Base-by-base conservation (phyloP, 768 basidiomycete genomes). In the Agrocybe praecox region DNA sequence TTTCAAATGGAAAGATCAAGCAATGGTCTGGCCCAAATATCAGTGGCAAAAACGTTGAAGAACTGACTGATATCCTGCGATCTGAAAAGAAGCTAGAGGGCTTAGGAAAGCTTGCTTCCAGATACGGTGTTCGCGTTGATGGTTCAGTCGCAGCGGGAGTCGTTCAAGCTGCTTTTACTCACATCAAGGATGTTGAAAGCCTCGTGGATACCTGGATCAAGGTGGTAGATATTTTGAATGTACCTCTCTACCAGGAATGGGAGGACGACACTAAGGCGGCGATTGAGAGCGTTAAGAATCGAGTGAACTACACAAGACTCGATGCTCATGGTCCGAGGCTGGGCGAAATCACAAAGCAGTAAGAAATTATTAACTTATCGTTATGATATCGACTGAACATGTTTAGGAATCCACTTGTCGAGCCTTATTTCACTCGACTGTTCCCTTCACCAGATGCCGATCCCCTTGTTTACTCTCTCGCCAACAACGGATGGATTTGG, bases 401-500 rank as follows among this genome's bases (percentile, higher is more conserved):
- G 18, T 6, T 0, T 62, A 97, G 95, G 40, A 81, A 78, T 15
- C 94, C 96, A 19, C 78, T 99, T 44, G 89, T 94, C 44, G 97
- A 98, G 67, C 72, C 82, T 3, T 98, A 98, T 75, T 99, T 99
- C 73, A 98, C 95, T 1, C 88, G 94, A 22, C 71, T 98, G 12
- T 76, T 60, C 36, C 81, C 76, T 32, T 72, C 65, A 21, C 65
- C 71, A 9, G 57, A 74, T 33, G 70, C 76, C 14, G 80, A 83
- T 51, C 81, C 78, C n/a, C 66, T 76, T 26, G 76, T 81, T 14
- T 90, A 94, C 67, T 88, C 91, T 2, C 76, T 99, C 24, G 97
- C 96, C 6, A 98, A 98, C 73, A 99, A 99, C 68, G 97, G 97
- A 2, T 99, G 97, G 97, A 94, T 99, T 62, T 99, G 97, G 96